A percentile compares a stretch with the other conserved stretches of the same genome.
phyloP scores from a whole-genome alignment of 1,139 yeast species.

The Martiniozyma asiatica region DNA sequence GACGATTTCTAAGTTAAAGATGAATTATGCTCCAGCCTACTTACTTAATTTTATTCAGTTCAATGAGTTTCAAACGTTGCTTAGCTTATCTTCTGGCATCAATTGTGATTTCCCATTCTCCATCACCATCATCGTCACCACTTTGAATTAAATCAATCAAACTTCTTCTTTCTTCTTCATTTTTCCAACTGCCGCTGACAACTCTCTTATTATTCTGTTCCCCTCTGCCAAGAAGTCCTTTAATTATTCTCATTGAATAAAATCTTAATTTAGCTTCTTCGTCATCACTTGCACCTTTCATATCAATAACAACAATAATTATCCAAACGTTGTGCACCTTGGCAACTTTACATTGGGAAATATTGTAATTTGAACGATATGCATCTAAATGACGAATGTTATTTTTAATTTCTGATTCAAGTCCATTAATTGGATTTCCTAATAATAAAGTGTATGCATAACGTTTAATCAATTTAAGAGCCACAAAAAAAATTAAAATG shows the following conservation, averaged over 20 bases:
- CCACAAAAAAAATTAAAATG: conserved; percentile 35
- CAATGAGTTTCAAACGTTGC: no score
- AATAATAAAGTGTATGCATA: conserved; percentile 42
- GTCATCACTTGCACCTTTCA: conserved; percentile 62
- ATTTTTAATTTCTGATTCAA: conserved; percentile 26
- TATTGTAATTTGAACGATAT: conserved; percentile 36
- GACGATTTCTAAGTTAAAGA: no score
- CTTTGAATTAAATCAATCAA: conserved; percentile 18
- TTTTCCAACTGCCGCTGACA: conserved; percentile 7
- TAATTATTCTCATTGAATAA: conserved; percentile 40
- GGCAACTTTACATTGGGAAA: conserved; percentile 41
- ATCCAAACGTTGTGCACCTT: conserved; percentile 49
- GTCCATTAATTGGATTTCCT: conserved; percentile 36
- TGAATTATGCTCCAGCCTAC: no score
- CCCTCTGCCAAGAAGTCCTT: conserved; percentile 18
- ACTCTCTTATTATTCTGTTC: conserved; percentile 5
- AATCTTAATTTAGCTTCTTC: conserved; percentile 49
- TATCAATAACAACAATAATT: conserved; percentile 39
- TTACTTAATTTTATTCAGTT: no score
- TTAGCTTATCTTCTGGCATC: no score
- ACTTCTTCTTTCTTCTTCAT: not conserved
- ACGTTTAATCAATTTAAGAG: conserved; percentile 41
- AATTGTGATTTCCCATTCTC: conserved; percentile 44
- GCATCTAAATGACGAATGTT: conserved; percentile 34
- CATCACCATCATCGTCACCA: conserved; percentile 18